These are phyloP conservation scores for Elaeis oleifera DNA, from an alignment of 202 grass and related monocot genomes.

Conservation along the genomic window DNA sequence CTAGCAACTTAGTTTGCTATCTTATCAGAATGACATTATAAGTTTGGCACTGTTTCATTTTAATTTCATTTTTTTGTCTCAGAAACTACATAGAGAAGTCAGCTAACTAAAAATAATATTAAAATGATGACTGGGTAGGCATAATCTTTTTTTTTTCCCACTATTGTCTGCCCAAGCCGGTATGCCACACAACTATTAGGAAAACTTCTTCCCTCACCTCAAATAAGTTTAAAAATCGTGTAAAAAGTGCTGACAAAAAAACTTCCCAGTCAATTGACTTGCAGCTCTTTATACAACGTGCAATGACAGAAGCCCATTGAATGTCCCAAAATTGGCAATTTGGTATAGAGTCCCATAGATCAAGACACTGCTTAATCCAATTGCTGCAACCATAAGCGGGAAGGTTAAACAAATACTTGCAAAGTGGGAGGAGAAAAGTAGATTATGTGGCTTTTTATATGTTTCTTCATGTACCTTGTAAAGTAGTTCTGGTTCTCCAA, in stretches of 20 bases:
- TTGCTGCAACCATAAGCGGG: constrained; percentile 34
- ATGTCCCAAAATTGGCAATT: constrained; percentile 97
- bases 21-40: too few relatives aligned
- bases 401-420: constrained; percentile 9
- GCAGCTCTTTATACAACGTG: constrained; percentile 76
- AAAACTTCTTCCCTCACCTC: constrained; percentile 45
- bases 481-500: constrained; percentile 61
- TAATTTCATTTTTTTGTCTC: too few relatives aligned
- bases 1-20: too few relatives aligned
- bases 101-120: too few relatives aligned
- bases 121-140: too few relatives aligned
- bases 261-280: constrained; percentile 70
- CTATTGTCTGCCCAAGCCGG: too few relatives aligned
- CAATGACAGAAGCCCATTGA: constrained; percentile 82
- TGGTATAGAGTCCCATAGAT: constrained; percentile 69
- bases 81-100: too few relatives aligned
- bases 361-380: constrained; percentile 63
- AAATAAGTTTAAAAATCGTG: constrained; percentile 82
- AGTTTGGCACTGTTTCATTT: too few relatives aligned
- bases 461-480: constrained; percentile 43
- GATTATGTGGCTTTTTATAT: constrained; percentile 11
- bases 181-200: neutral
- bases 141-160: too few relatives aligned
- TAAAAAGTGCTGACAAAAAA: constrained; percentile 71
- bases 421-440: constrained; percentile 10